These are phyloP conservation scores for Forsythia viridissima DNA, from an alignment of 257 asterid species.

Conservation along the genomic window DNA sequence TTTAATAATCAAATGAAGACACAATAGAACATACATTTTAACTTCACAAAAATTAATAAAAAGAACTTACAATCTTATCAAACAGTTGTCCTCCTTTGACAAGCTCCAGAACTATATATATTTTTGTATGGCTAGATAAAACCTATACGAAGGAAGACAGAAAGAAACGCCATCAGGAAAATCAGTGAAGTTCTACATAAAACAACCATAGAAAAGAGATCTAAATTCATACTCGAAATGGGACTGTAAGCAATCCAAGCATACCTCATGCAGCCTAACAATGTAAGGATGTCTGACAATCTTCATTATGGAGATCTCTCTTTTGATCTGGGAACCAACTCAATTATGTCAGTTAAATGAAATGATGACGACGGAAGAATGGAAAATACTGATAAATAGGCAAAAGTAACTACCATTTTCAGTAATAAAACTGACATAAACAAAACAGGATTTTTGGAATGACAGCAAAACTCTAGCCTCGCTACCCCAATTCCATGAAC, in stretches of 20 bases:
- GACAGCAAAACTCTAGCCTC: slow-evolving; percentile 12
- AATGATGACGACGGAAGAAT: slow-evolving; percentile 3
- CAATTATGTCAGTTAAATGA: slow-evolving; percentile 18
- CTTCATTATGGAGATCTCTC: slow-evolving; percentile 95
- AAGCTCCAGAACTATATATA: slow-evolving; percentile 84
- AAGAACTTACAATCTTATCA: slow-evolving; percentile 73
- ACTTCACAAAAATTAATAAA: slow-evolving; percentile 4
- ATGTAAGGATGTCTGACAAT: slow-evolving; percentile 85
- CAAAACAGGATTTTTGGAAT: neutral
- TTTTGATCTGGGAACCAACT: slow-evolving; percentile 63
- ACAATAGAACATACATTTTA: slow-evolving; percentile 9
- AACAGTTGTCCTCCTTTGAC: slow-evolving; percentile 91
- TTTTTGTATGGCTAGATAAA: slow-evolving; percentile 70
- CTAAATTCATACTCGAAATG: slow-evolving; percentile 11
- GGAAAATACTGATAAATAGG: slow-evolving; percentile 5
- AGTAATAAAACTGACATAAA: neutral
- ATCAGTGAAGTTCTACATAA: neutral
- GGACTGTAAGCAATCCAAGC: slow-evolving; percentile 12
- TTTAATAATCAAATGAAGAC: neutral
- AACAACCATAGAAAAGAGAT: slow-evolving; percentile 1
- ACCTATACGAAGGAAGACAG: slow-evolving; percentile 48
- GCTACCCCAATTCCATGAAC: slow-evolving; percentile 10
- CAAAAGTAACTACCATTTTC: neutral
- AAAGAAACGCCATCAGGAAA: slow-evolving; percentile 22
- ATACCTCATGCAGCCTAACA: slow-evolving; percentile 87